Evolutionary conservation across 352 stramenopile species (phyloP), one percentile per base, ranked within the genome.

Genomic region (Pythium myriotylum): DNA sequence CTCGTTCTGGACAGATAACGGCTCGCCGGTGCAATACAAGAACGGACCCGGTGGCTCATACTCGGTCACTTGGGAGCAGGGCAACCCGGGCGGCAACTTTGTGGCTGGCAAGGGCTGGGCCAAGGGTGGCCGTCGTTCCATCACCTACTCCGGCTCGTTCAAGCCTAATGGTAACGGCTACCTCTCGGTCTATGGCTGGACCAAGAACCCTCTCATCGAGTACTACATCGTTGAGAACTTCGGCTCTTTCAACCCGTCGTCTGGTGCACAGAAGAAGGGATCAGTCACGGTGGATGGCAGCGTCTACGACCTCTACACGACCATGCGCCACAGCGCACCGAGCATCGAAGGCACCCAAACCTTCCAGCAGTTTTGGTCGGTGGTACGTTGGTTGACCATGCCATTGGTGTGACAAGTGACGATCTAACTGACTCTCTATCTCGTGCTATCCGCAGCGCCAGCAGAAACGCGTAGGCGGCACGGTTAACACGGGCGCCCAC

Each of bases 211-310:
- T 19, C 37, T 58, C 29, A 58, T 58, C 20, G 51, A 58, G 33
- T 58, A 58, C 51, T 58, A 58, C 20, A 58, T 58, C 17, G 51
- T 58, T 1, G 51, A 58, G 16, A 58, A 58, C 51, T 58, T 48
- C 37, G 51, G 51, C 19, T 37, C 51, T 22, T 58, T 48, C 51
- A 58, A 58, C 51, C 51, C 51, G 35, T 58, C 51, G 13, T 48
- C 33, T 13, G 51, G 51, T 1, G 51, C 51, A 6, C 19, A 19
- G 19, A 58, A 58, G 51, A 20, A 29, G 3, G 51, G 51, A 19
- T 24, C 19, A 3, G 51, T 58, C 26, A 58, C 51, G 0, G 37
- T 3, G 0, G 51, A 58, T 22, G 51, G 51, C 35, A 27, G 40
- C 40, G 40, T 51, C 39, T 59, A 59, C 53, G 53, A 59, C 19